Evolutionary conservation across 306 rosid species (phyloP).

Genomic region (Erythrophleum fordii): DNA sequence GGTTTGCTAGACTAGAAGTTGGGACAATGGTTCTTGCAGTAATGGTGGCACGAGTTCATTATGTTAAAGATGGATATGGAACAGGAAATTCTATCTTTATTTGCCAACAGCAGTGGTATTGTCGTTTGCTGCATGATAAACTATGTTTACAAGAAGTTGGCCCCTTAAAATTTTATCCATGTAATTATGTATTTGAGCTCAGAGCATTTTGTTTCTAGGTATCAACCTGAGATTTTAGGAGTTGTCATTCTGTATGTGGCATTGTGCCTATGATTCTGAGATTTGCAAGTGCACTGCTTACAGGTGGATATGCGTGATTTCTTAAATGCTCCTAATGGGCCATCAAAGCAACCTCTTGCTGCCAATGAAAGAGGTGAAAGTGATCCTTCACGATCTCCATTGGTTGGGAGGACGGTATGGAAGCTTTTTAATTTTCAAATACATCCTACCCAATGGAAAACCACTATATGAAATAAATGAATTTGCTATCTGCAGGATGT

Average conservation of each 20-base stretch:
- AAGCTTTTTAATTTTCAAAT: slow-evolving; percentile 17
- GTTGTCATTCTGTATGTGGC: slow-evolving; percentile 6
- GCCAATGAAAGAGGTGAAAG: slow-evolving; percentile 69
- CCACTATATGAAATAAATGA: slow-evolving; percentile 5
- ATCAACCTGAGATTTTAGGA: background rate
- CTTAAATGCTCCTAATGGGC: slow-evolving; percentile 91
- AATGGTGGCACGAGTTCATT: background rate
- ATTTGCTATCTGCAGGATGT: slow-evolving; percentile 73
- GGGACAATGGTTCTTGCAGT: background rate
- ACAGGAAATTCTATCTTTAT: background rate
- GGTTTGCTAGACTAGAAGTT: background rate
- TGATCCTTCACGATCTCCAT: slow-evolving; percentile 77
- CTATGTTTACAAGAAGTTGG: background rate
- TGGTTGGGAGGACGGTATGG: slow-evolving; percentile 94
- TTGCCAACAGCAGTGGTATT: background rate
- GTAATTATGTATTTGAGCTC: background rate
- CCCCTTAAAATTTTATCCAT: background rate
- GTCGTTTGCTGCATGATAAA: background rate
- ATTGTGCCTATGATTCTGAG: slow-evolving; percentile 22
- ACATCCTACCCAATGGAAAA: slow-evolving; percentile 14
- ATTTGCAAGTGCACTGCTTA: slow-evolving; percentile 30
- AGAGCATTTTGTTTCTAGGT: background rate
- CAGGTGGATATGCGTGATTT: slow-evolving; percentile 98
- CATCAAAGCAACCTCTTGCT: slow-evolving; percentile 64
- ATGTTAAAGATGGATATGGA: background rate